Evolutionary conservation across 441 rosid genomes (phyloP), one percentile per base, ranked within the genome.

Genomic region (Gossypium trilobum): DNA sequence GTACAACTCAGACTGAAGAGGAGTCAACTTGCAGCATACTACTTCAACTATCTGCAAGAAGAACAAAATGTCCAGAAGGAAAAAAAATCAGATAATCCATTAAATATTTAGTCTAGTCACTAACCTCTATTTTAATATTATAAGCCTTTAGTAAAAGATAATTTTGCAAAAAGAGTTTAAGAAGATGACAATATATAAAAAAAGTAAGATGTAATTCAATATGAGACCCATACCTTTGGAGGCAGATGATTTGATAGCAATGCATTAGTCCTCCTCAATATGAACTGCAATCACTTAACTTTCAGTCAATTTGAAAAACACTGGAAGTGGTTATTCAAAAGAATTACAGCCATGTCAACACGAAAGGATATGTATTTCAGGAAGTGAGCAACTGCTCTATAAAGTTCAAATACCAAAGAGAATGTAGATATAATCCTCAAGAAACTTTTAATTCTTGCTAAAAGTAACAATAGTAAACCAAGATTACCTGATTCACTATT

Each of bases 241-340:
- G 98, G 99, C 74, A 95, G 82, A 84, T 95, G 99, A 87, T 95
- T 92, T 74, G 99, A 95, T 72, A 95, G 82, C 82, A 95, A 79
- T 63, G 92, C 89, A 77, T 95, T 92, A 44, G 98, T 95, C 86
- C 99, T 87, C 82, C 98, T 92, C 88, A 95, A 83, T 54, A 95
- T 92, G 82, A 95, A 95, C 99, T 95, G 97, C 86, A 85, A 78
- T 60, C 55, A 77, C 46, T 59, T 66, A 50, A 42, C 22, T 42
- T 59, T 14, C 13, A 58, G 69, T 65, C 67, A 70, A 55, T 55
- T 74, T 13, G 69, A 77, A 72, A 78, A 75, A 22, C 22, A 72
- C 48, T 42, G 23, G 63, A 59, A 62, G 25, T 48, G 71, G 50
- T 2, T 31, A 56, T 23, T 57, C 36, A 10, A 6, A 61, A 56